These are phyloP conservation scores for Pseudocercospora fuligena DNA, from an alignment of 2,329 filamentous ascomycete genomes.

Conservation along the genomic window DNA sequence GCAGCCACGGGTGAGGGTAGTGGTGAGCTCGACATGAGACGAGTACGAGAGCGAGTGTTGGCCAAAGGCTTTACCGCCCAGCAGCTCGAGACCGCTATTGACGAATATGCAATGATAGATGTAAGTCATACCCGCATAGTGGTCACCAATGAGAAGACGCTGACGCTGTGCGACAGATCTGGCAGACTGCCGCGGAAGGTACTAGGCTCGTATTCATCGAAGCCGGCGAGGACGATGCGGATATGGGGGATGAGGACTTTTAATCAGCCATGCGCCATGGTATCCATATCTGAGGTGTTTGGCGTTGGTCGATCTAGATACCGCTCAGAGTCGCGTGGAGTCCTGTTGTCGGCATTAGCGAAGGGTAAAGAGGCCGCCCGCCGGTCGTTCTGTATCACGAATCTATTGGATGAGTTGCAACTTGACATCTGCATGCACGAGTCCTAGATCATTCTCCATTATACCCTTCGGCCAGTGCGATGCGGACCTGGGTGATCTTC, in stretches of 20 bases:
- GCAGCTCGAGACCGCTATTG: slow-evolving; percentile 82
- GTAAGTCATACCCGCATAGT: slow-evolving; percentile 64
- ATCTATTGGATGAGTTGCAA: slow-evolving; percentile 17
- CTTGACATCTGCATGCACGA: slow-evolving; percentile 13
- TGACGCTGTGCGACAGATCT: slow-evolving; percentile 50
- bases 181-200: slow-evolving; percentile 61
- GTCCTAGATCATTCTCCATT: background rate
- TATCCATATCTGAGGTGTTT: slow-evolving; percentile 15
- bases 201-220: slow-evolving; percentile 61
- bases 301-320: slow-evolving; percentile 20
- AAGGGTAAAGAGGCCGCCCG: slow-evolving; percentile 29
- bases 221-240: slow-evolving; percentile 51
- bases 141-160: slow-evolving; percentile 24
- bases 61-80: slow-evolving; percentile 97
- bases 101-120: slow-evolving; percentile 86
- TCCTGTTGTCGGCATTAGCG: slow-evolving; percentile 19
- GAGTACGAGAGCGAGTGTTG: slow-evolving; percentile 87
- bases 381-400: slow-evolving; percentile 10
- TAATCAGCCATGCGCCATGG: slow-evolving; percentile 24
- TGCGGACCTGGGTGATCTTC: background rate
- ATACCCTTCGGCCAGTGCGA: slow-evolving; percentile 18
- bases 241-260: slow-evolving; percentile 41
- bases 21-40: slow-evolving; percentile 81
- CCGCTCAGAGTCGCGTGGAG: slow-evolving; percentile 8
- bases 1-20: slow-evolving; percentile 75